Percentiles rank a stretch among this genome's conserved stretches.
Evolutionary conservation across 768 basidiomycete genomes (phyloP).

Genomic region (Tulasnella sp.): DNA sequence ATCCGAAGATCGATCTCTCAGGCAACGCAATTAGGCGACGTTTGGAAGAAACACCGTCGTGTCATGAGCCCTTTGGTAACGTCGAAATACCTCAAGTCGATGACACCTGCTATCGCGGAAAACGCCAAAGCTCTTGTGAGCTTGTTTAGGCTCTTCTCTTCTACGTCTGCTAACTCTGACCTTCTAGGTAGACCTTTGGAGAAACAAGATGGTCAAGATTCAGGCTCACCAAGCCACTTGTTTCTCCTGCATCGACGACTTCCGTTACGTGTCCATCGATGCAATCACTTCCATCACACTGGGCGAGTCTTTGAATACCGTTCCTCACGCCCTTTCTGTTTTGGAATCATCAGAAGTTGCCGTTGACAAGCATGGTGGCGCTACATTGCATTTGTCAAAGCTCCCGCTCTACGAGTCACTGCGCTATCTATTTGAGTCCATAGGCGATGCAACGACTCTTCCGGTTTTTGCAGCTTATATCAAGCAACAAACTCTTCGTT

Average conservation of each 20-base stretch:
- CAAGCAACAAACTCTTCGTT: background rate
- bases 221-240: background rate
- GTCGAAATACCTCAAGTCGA: background rate
- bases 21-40: background rate
- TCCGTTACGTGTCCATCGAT: background rate
- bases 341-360: background rate
- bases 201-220: background rate
- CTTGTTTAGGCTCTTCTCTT: too few species aligned
- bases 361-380: background rate
- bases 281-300: background rate
- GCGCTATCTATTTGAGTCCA: background rate
- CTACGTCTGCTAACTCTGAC: background rate
- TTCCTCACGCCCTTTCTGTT: background rate
- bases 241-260: background rate
- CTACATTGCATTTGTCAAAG: background rate
- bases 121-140: background rate
- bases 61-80: background rate
- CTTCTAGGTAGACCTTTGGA: background rate
- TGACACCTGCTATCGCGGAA: background rate
- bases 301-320: background rate
- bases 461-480: background rate
- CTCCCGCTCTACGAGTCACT: background rate
- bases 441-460: background rate
- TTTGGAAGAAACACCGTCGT: background rate
- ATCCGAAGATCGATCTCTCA: background rate